These are phyloP conservation scores for Rhododendron ovatum DNA, from an alignment of 148 eudicot species.

Conservation along the genomic window DNA sequence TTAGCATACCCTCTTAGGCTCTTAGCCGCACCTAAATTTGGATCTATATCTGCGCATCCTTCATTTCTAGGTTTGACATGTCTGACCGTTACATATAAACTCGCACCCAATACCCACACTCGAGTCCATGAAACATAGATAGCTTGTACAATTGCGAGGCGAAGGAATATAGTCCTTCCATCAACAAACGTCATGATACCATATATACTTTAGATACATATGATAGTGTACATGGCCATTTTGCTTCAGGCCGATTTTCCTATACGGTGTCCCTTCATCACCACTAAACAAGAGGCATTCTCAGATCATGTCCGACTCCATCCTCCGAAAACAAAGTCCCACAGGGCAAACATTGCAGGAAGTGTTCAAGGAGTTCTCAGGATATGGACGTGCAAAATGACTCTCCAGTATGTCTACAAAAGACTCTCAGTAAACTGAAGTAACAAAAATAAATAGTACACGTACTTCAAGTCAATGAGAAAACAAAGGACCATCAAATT, in stretches of 20 bases:
- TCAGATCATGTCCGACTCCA: neutral
- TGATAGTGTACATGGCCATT: neutral
- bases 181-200: neutral
- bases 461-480: neutral
- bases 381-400: neutral
- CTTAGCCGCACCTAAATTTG: too few relatives aligned
- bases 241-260: neutral
- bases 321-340: neutral
- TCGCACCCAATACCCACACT: neutral
- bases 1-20: too few relatives aligned
- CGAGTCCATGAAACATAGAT: neutral
- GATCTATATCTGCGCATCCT: too few relatives aligned
- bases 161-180: neutral
- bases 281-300: neutral
- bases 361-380: neutral
- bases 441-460: neutral
- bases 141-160: neutral
- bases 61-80: too few relatives aligned
- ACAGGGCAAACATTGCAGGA: neutral
- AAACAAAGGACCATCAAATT: constrained; percentile 6
- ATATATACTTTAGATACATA: neutral
- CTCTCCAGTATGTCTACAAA: neutral
- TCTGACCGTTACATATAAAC: too few relatives aligned
- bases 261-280: neutral
- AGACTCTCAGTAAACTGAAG: neutral